These are phyloP conservation scores for Aureobasidium sp. DNA, from an alignment of 2,329 filamentous ascomycete species.

Conservation along the genomic window DNA sequence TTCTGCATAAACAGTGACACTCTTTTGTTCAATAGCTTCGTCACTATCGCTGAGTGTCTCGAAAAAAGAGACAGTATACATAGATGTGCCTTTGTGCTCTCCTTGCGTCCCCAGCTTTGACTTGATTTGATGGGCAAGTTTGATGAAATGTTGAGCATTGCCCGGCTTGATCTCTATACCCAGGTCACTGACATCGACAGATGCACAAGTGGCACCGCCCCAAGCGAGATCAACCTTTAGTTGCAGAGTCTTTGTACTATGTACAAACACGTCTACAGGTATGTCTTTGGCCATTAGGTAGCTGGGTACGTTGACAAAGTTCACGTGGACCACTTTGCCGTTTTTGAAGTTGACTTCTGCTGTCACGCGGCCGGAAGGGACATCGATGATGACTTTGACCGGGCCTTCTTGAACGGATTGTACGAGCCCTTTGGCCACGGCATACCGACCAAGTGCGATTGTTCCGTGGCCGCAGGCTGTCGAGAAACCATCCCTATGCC, in stretches of 20 bases:
- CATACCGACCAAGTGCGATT: slow-evolving; percentile 41
- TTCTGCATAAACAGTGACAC: slow-evolving; percentile 30
- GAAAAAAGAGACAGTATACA: slow-evolving; percentile 18
- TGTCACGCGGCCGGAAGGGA: slow-evolving; percentile 16
- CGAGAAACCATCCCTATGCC: slow-evolving; percentile 42
- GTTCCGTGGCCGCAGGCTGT: slow-evolving; percentile 49
- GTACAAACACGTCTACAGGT: background rate
- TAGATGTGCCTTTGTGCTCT: slow-evolving; percentile 6
- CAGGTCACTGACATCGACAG: slow-evolving; percentile 7
- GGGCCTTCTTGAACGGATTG: background rate
- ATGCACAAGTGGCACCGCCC: slow-evolving; percentile 15
- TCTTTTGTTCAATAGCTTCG: slow-evolving; percentile 11
- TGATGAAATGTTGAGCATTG: slow-evolving; percentile 13
- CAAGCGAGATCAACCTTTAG: slow-evolving; percentile 12
- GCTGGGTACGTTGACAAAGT: slow-evolving; percentile 18
- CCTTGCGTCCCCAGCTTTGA: background rate
- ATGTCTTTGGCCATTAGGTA: background rate
- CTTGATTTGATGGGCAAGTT: slow-evolving; percentile 14
- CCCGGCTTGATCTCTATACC: background rate
- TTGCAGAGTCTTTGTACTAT: background rate
- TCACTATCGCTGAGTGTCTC: background rate
- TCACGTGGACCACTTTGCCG: slow-evolving; percentile 9
- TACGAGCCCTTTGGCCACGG: slow-evolving; percentile 24
- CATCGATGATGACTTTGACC: slow-evolving; percentile 15
- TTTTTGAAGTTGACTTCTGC: background rate